These are phyloP conservation scores for Apostasia shenzhenica DNA, from an alignment of 106 monocot species.

Conservation along the genomic window DNA sequence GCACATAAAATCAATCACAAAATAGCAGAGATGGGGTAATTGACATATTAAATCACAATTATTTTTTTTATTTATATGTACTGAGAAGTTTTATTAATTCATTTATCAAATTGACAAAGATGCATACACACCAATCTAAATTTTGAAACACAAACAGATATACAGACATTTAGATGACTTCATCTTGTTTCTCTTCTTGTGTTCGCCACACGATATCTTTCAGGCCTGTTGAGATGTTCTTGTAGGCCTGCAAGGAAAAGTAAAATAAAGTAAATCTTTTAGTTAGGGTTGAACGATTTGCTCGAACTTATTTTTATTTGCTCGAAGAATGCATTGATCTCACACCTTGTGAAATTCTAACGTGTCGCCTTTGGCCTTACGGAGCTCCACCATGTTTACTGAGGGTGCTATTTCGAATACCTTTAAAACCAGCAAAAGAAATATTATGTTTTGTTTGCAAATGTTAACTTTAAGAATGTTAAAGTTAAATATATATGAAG, in stretches of 20 bases:
- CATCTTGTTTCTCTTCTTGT: not conserved
- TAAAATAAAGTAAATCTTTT: not conserved
- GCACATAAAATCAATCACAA: too few relatives aligned
- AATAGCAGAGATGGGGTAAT: too few relatives aligned
- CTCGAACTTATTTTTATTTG: not conserved
- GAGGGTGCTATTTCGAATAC: constrained; percentile 75
- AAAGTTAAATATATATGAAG: too few relatives aligned
- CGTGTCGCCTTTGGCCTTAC: constrained; percentile 61
- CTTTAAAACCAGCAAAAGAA: constrained; percentile 13
- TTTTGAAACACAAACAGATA: too few relatives aligned
- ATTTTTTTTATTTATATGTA: too few relatives aligned
- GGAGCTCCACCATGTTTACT: constrained; percentile 69
- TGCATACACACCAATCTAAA: too few relatives aligned
- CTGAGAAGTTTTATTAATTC: too few relatives aligned
- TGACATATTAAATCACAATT: too few relatives aligned
- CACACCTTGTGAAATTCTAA: constrained; percentile 62
- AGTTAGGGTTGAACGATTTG: not conserved
- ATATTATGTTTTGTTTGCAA: not conserved
- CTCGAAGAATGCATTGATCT: not conserved
- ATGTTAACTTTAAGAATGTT: too few relatives aligned
- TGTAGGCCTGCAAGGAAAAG: constrained; percentile 29
- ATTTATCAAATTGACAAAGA: too few relatives aligned
- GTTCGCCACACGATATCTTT: constrained; percentile 37
- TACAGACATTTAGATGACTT: not conserved
- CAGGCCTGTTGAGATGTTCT: constrained; percentile 37